Evolutionary conservation across 2,329 filamentous ascomycete species (phyloP).

Genomic region (Thermothelomyces thermophilus): DNA sequence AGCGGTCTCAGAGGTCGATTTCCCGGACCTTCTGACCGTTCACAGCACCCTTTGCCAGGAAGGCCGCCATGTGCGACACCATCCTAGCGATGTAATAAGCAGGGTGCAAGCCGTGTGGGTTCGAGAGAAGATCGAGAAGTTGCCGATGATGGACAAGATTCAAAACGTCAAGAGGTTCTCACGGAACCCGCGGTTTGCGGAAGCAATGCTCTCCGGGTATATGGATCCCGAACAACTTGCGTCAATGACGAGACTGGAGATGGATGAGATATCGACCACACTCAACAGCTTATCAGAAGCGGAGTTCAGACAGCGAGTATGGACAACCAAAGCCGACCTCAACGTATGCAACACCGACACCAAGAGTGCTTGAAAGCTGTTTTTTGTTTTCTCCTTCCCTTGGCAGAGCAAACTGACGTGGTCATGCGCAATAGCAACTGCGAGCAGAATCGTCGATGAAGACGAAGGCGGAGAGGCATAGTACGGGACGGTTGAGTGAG

Average conservation of each 20-base stretch:
- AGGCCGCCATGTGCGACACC: conserved; percentile 9
- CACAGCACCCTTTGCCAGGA: conserved; percentile 6
- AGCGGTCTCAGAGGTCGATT: background rate
- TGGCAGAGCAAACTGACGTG: conserved; percentile 6
- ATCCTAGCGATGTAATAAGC: conserved; percentile 10
- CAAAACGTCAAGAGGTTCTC: conserved; percentile 11
- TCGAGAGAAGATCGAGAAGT: background rate
- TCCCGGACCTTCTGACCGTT: background rate
- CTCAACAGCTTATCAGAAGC: conserved; percentile 11
- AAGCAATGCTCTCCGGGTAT: conserved; percentile 21
- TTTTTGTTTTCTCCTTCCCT: background rate
- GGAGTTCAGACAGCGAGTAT: conserved; percentile 15
- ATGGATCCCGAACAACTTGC: conserved; percentile 14
- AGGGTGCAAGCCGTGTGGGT: background rate
- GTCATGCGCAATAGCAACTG: conserved; percentile 4
- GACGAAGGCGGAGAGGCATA: background rate
- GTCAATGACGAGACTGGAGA: conserved; percentile 10
- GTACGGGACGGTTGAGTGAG: background rate
- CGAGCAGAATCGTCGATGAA: background rate
- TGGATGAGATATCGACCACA: conserved; percentile 9
- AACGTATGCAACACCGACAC: conserved; percentile 19
- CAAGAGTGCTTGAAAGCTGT: background rate
- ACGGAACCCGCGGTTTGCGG: conserved; percentile 16
- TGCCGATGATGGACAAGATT: conserved; percentile 20
- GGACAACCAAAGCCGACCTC: conserved; percentile 13